A percentile compares a stretch with the other conserved stretches of the same genome.
These are phyloP conservation scores for Coemansia sp. DNA, from an alignment of 192 early-diverging fungal genomes.

Conservation along the genomic window DNA sequence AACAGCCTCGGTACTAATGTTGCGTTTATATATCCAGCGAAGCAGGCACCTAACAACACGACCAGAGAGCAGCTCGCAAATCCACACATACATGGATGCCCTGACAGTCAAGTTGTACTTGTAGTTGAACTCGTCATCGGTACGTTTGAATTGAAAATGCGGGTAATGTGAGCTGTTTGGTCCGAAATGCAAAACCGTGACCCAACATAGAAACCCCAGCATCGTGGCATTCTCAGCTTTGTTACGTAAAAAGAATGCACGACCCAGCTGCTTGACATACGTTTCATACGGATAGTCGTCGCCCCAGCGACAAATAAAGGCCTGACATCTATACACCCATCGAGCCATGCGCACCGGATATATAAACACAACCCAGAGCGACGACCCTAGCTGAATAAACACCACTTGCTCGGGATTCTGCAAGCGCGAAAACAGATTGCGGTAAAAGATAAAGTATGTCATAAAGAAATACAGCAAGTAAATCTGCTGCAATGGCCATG, in stretches of 20 bases:
- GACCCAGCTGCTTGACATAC: conserved; percentile 64
- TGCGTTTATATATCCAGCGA: conserved; percentile 52
- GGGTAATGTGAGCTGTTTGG: conserved; percentile 65
- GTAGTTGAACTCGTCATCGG: conserved; percentile 54
- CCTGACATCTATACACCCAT: conserved; percentile 50
- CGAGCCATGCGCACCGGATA: conserved; percentile 69
- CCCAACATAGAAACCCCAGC: conserved; percentile 70
- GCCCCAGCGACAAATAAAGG: conserved; percentile 52
- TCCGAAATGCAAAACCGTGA: conserved; percentile 66
- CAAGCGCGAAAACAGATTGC: conserved; percentile 70
- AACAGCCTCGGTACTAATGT: conserved; percentile 61
- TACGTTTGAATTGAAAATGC: conserved; percentile 60
- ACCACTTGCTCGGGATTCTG: conserved; percentile 65
- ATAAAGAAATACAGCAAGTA: conserved; percentile 77
- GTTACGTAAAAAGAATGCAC: conserved; percentile 68
- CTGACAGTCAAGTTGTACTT: conserved; percentile 56
- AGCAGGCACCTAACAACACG: conserved; percentile 63
- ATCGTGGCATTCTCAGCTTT: conserved; percentile 75
- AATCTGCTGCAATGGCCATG: conserved; percentile 63
- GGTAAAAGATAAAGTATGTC: conserved; percentile 79
- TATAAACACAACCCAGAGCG: conserved; percentile 71
- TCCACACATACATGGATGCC: conserved; percentile 62
- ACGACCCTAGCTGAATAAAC: conserved; percentile 62
- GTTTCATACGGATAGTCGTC: conserved; percentile 61
- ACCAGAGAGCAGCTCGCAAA: conserved; percentile 61